These are phyloP conservation scores for Potentilla sterilis DNA, from an alignment of 306 rosid genomes.

Conservation along the genomic window DNA sequence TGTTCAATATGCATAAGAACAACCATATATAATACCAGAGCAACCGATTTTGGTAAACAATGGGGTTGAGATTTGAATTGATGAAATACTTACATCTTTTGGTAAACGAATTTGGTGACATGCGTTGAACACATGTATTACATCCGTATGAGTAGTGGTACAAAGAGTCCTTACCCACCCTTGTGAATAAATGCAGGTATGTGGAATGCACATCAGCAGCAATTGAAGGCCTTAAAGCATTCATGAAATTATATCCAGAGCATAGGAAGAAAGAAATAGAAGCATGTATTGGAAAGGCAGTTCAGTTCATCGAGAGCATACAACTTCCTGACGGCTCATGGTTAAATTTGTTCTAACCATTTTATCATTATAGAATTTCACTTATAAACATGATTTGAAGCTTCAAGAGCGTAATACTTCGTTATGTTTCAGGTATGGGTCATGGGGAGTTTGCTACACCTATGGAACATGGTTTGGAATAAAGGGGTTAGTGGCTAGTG, in stretches of 20 bases:
- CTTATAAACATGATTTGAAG: neutral
- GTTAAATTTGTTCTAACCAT: slow-evolving; percentile 27
- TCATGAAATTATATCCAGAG: slow-evolving; percentile 33
- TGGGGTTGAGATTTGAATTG: neutral
- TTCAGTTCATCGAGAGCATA: slow-evolving; percentile 41
- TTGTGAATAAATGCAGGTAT: slow-evolving; percentile 30
- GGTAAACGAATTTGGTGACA: neutral
- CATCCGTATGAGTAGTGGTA: neutral
- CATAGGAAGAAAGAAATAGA: slow-evolving; percentile 51
- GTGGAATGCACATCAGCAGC: slow-evolving; percentile 74
- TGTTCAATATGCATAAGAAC: neutral
- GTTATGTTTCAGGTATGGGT: slow-evolving; percentile 48
- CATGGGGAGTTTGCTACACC: slow-evolving; percentile 81
- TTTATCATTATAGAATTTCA: neutral
- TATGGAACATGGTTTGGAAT: slow-evolving; percentile 84
- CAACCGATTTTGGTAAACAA: neutral
- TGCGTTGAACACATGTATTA: neutral
- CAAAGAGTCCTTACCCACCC: no score
- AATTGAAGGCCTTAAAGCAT: slow-evolving; percentile 50
- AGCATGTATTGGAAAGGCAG: slow-evolving; percentile 48
- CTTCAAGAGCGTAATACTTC: neutral
- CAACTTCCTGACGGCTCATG: slow-evolving; percentile 72
- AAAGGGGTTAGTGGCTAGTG: slow-evolving; percentile 46
- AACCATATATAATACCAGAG: neutral
- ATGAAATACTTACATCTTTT: neutral